phyloP scores from a whole-genome alignment of 768 basidiomycete species.

The Russula emetica region DNA sequence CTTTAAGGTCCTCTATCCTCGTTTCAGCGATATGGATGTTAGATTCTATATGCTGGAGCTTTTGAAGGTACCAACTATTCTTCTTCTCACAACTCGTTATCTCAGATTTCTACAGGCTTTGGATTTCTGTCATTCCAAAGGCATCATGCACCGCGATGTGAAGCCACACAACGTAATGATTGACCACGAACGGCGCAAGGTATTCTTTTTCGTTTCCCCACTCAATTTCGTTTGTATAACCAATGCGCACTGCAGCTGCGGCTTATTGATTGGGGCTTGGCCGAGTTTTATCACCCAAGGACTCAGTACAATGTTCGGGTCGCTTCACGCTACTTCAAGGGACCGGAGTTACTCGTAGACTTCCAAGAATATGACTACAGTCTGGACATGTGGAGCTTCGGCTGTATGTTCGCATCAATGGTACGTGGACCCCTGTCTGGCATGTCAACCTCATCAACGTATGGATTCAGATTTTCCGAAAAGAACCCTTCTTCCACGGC shows the following conservation, averaged over 20 bases:
- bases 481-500: constrained; percentile 99
- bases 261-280: constrained; percentile 97
- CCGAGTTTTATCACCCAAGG: constrained; percentile 97
- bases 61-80: constrained; percentile 62
- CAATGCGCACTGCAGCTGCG: constrained; percentile 56
- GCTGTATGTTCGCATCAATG: constrained; percentile 99
- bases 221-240: background rate
- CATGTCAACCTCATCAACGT: constrained; percentile 6
- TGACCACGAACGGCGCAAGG: constrained; percentile 95
- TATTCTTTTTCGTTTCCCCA: constrained; percentile 34
- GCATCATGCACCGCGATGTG: constrained; percentile 98
- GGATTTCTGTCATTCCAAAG: constrained; percentile 97
- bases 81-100: background rate
- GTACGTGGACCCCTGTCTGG: constrained; percentile 39
- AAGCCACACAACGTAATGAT: constrained; percentile 99
- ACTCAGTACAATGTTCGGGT: constrained; percentile 98
- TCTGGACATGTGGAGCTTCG: constrained; percentile 98
- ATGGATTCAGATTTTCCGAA: constrained; percentile 82
- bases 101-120: constrained; percentile 55
- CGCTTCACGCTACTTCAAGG: constrained; percentile 96
- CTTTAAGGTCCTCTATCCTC: constrained; percentile 93
- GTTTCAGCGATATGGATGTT: constrained; percentile 93
- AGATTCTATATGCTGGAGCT: constrained; percentile 96
- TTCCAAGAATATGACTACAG: constrained; percentile 99
- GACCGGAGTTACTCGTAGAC: constrained; percentile 92